Percentiles rank a stretch among this genome's conserved stretches.
Evolutionary conservation across 768 basidiomycete genomes (phyloP).

Genomic region (Termitomyces sp.): DNA sequence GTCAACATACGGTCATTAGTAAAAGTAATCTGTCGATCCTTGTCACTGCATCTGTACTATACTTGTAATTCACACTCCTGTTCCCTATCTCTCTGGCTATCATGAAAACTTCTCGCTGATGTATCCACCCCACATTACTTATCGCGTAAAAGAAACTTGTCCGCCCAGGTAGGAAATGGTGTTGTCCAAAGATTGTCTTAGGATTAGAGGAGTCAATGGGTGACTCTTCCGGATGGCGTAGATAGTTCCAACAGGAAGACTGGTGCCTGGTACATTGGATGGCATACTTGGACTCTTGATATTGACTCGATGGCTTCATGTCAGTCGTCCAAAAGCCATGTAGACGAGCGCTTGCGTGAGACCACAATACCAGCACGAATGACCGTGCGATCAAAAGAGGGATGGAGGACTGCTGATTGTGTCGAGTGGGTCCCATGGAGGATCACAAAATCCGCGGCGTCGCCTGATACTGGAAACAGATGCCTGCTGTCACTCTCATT

Average conservation of each 20-base stretch:
- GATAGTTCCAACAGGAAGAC: background rate
- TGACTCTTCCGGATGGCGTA: background rate
- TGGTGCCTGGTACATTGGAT: background rate
- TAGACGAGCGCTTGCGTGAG: slow-evolving; percentile 27
- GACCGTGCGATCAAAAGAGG: slow-evolving; percentile 45
- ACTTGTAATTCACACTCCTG: background rate
- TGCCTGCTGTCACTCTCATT: slow-evolving; percentile 15
- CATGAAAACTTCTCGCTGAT: background rate
- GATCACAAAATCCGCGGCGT: slow-evolving; percentile 54
- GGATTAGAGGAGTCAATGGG: background rate
- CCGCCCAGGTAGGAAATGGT: background rate
- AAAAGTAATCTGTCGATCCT: slow-evolving; percentile 2
- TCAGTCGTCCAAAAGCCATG: slow-evolving; percentile 26
- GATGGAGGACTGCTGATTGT: slow-evolving; percentile 44
- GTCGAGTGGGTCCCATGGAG: slow-evolving; percentile 42
- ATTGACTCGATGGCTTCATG: background rate
- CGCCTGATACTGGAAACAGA: slow-evolving; percentile 33
- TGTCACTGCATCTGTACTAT: background rate
- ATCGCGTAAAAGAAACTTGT: background rate
- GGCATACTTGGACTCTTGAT: background rate
- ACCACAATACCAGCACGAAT: slow-evolving; percentile 42
- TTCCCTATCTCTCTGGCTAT: background rate
- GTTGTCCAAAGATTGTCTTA: background rate
- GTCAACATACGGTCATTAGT: slow-evolving; percentile 3
- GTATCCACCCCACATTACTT: background rate